Conservation (phyloP, 306 rosid genomes). For the Corylus americana region DNA sequence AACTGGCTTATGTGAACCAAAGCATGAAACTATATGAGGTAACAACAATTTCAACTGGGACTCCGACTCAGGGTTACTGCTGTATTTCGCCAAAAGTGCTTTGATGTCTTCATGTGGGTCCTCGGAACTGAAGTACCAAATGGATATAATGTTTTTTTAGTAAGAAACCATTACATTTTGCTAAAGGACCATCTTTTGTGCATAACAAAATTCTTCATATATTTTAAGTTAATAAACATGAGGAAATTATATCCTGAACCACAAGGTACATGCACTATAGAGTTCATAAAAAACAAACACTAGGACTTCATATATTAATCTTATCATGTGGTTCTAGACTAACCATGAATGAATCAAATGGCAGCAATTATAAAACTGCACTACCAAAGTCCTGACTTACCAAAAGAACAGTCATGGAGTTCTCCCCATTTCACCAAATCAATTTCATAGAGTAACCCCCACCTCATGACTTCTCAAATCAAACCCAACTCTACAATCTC, state of each 20-base stretch:
- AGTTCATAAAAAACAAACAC: neutral
- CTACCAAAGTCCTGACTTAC: neutral
- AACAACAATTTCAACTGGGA: conserved; percentile 63
- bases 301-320: neutral
- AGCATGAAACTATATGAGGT: conserved; percentile 72
- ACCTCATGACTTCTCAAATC: no score
- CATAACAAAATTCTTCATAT: neutral
- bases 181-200: neutral
- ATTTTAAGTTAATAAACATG: neutral
- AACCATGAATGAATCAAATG: neutral
- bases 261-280: neutral
- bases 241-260: neutral
- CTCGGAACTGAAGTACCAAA: conserved; percentile 59
- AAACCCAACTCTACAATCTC: no score
- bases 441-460: neutral
- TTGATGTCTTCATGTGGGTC: conserved; percentile 83
- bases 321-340: neutral
- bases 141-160: conserved; percentile 21
- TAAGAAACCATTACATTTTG: neutral
- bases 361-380: neutral
- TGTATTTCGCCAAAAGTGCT: conserved; percentile 62
- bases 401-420: neutral
- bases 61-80: conserved; percentile 72
- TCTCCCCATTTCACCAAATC: neutral
- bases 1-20: conserved; percentile 66